Percentiles rank a stretch among this genome's conserved stretches.
Conservation (phyloP, 2,329 filamentous ascomycete genomes). For the Dactylella cylindrospora region DNA sequence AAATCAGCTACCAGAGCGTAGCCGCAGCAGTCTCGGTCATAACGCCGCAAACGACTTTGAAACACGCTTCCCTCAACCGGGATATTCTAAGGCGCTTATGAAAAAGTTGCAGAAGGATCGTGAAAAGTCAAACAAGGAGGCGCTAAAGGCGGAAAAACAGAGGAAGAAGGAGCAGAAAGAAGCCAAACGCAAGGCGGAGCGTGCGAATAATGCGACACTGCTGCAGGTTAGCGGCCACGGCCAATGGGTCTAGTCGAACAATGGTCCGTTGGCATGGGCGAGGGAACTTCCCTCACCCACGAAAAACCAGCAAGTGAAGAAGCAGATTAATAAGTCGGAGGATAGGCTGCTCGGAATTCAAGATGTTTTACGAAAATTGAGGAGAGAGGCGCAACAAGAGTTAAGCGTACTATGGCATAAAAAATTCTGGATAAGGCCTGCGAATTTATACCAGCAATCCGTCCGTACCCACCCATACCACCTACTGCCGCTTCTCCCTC, state of each 20-base stretch:
- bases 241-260: constrained; percentile 21
- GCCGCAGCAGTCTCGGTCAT: constrained; percentile 30
- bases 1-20: constrained; percentile 13
- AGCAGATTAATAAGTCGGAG: no score
- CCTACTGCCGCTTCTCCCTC: no score
- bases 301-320: no score
- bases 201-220: background rate
- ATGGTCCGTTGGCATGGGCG: no score
- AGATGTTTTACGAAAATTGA: no score
- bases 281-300: no score
- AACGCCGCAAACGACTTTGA: background rate
- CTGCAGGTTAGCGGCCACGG: background rate
- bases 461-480: no score
- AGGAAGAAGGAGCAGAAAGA: constrained; percentile 1
- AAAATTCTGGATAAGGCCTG: no score
- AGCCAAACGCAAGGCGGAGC: background rate
- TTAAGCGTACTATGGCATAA: no score
- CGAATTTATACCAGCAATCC: no score
- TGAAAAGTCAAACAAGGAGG: constrained; percentile 3
- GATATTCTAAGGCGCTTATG: background rate
- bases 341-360: no score
- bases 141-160: background rate
- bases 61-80: background rate
- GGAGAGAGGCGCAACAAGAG: no score
- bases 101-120: constrained; percentile 9